phyloP scores from a whole-genome alignment of 1,284 basidiomycete genomes.

The Cryptococcus sp. region DNA sequence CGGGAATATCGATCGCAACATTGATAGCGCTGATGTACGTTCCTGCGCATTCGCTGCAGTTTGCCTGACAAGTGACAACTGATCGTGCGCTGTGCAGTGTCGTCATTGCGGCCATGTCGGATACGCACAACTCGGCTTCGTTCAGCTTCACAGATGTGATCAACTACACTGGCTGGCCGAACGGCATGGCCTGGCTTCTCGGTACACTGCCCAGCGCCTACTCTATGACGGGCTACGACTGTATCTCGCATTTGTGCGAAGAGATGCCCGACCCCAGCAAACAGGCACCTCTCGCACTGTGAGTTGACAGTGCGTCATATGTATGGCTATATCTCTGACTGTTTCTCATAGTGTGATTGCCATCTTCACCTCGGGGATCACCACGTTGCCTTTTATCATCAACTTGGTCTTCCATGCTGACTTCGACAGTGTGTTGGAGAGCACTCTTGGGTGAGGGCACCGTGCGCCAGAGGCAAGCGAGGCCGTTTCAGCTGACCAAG shows the following conservation, averaged over 20 bases:
- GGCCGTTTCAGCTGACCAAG: too few species aligned
- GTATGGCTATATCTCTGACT: too few species aligned
- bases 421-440: slow-evolving; percentile 59
- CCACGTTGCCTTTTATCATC: slow-evolving; percentile 63
- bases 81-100: too few species aligned
- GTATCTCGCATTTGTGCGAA: slow-evolving; percentile 52
- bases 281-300: slow-evolving; percentile 18
- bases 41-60: too few species aligned
- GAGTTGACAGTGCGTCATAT: background rate
- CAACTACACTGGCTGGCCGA: slow-evolving; percentile 54
- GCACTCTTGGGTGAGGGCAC: slow-evolving; percentile 61
- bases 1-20: too few species aligned
- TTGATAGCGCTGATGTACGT: too few species aligned
- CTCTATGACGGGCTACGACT: slow-evolving; percentile 61
- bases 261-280: slow-evolving; percentile 34
- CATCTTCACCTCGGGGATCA: slow-evolving; percentile 51
- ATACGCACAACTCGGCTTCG: slow-evolving; percentile 1
- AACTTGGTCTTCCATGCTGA: slow-evolving; percentile 67
- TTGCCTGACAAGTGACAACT: too few species aligned
- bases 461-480: too few species aligned
- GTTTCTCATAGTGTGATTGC: too few species aligned
- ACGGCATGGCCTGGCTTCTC: slow-evolving; percentile 40
- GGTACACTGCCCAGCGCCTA: slow-evolving; percentile 24
- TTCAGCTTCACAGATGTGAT: slow-evolving; percentile 51
- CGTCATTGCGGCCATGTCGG: too few species aligned